Percentiles rank a stretch among this genome's conserved stretches.
These are phyloP conservation scores for Chlamydomonas incerta DNA, from an alignment of 139 green algal species.

Conservation along the genomic window DNA sequence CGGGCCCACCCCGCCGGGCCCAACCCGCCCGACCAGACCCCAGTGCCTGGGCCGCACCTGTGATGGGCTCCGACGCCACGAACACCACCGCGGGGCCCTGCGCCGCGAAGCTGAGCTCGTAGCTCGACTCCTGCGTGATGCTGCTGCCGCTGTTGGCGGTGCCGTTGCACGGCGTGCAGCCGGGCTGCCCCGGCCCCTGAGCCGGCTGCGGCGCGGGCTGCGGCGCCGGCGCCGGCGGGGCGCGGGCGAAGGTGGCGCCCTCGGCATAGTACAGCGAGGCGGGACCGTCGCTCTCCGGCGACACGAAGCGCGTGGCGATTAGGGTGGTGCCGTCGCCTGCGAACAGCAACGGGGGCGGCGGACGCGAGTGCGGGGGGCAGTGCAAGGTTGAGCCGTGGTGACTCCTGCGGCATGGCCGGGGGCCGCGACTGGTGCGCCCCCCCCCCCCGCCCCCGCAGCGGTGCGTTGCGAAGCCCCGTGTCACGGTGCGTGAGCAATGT, in stretches of 20 bases:
- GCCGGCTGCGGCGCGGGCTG: background rate
- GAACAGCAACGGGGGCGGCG: too few species aligned
- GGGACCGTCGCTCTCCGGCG: constrained; percentile 58
- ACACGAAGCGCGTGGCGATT: constrained; percentile 90
- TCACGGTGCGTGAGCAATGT: too few species aligned
- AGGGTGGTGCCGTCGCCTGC: constrained; percentile 80
- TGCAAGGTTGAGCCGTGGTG: too few species aligned
- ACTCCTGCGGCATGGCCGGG: too few species aligned
- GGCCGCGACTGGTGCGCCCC: too few species aligned
- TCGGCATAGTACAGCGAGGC: constrained; percentile 95
- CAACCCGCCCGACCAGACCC: background rate
- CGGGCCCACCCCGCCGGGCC: too few species aligned
- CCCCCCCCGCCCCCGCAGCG: too few species aligned
- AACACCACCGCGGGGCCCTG: constrained; percentile 81
- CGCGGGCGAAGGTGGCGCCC: constrained; percentile 50
- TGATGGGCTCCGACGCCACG: constrained; percentile 95
- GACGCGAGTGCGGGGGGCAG: too few species aligned
- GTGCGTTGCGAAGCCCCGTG: too few species aligned
- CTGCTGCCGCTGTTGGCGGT: constrained; percentile 29
- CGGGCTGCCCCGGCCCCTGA: too few species aligned
- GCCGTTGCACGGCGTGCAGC: too few species aligned
- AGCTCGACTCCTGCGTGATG: constrained; percentile 69
- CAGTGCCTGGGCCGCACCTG: constrained; percentile 48
- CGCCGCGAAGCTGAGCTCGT: constrained; percentile 81
- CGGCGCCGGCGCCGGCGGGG: background rate